These are phyloP conservation scores for Ophiorrhiza pumila DNA, from an alignment of 257 asterid genomes.

Conservation along the genomic window DNA sequence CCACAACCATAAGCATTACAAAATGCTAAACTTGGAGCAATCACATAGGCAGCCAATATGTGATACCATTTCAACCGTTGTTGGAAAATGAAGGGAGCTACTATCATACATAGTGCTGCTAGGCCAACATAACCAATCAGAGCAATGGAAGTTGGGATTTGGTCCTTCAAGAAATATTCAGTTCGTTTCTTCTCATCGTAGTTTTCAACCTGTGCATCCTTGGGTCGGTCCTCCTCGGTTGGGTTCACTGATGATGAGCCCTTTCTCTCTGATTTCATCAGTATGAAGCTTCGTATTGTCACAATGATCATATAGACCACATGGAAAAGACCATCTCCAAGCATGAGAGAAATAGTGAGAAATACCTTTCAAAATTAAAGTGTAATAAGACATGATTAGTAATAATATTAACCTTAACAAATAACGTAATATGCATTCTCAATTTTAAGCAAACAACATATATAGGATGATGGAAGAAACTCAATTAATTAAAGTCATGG, in stretches of 20 bases:
- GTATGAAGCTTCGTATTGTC: constrained; percentile 21
- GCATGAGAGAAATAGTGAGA: constrained; percentile 67
- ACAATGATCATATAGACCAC: constrained; percentile 45
- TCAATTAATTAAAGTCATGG: too few species aligned
- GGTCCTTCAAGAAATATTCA: constrained; percentile 51
- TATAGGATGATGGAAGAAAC: too few species aligned
- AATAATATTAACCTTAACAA: too few species aligned
- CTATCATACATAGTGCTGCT: constrained; percentile 33
- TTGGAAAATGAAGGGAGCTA: constrained; percentile 42
- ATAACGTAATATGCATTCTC: too few species aligned
- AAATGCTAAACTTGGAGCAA: constrained; percentile 63
- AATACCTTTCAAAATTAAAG: constrained; percentile 46
- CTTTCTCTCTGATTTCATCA: not conserved
- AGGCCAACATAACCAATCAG: constrained; percentile 38
- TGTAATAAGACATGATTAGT: too few species aligned
- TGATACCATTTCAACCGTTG: constrained; percentile 56
- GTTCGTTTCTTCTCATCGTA: constrained; percentile 37
- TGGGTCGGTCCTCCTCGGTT: not conserved
- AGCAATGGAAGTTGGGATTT: constrained; percentile 38
- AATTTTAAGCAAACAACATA: too few species aligned
- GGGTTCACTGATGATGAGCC: not conserved
- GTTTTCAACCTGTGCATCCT: not conserved
- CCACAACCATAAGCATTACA: constrained; percentile 77
- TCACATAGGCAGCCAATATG: constrained; percentile 33
- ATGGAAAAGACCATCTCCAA: constrained; percentile 78